Percentiles rank a stretch among this genome's conserved stretches.
Conservation (phyloP, 2,329 filamentous ascomycete genomes). For the Teratosphaeria viscida region DNA sequence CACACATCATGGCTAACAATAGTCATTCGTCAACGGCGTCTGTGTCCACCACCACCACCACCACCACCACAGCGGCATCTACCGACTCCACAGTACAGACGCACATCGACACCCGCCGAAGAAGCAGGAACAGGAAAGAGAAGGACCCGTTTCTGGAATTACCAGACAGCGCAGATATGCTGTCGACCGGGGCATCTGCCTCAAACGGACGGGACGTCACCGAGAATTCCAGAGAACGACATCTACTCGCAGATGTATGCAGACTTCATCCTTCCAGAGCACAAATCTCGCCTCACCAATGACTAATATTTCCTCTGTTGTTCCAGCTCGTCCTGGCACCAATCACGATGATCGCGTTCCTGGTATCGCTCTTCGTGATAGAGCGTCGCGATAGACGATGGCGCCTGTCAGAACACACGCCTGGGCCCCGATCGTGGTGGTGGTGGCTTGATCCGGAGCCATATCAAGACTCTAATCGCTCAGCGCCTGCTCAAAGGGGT, state of each 20-base stretch:
- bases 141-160: conserved; percentile 20
- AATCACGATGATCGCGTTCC: conserved; percentile 52
- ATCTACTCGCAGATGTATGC: conserved; percentile 16
- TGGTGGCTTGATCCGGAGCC: conserved; percentile 32
- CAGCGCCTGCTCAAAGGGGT: background rate
- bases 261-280: background rate
- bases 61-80: background rate
- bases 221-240: conserved; percentile 4
- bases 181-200: conserved; percentile 11
- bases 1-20: background rate
- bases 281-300: conserved; percentile 4
- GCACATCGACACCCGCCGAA: conserved; percentile 10
- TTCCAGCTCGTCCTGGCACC: conserved; percentile 46
- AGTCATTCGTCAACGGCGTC: background rate
- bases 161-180: conserved; percentile 16
- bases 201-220: conserved; percentile 5
- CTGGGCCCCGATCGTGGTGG: conserved; percentile 24
- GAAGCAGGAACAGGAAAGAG: conserved; percentile 16
- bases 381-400: conserved; percentile 46
- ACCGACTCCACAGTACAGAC: conserved; percentile 1
- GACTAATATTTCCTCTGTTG: background rate
- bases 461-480: conserved; percentile 27
- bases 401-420: conserved; percentile 30
- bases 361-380: conserved; percentile 54
- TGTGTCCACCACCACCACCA: background rate